These are phyloP conservation scores for Bertia moriformis DNA, from an alignment of 2,329 filamentous ascomycete genomes.

Conservation along the genomic window DNA sequence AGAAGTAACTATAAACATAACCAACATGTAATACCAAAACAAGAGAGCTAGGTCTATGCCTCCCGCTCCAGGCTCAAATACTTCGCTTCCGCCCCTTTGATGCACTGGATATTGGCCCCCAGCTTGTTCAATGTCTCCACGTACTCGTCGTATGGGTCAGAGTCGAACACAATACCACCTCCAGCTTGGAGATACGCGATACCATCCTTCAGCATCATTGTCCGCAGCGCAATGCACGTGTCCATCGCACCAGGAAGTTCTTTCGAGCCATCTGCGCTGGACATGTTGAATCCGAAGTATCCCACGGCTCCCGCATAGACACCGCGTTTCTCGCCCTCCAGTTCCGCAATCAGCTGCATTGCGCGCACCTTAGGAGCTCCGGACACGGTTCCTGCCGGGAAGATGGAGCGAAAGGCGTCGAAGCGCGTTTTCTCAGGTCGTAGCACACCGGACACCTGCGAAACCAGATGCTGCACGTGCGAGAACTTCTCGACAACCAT, in stretches of 20 bases:
- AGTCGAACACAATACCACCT: constrained; percentile 90
- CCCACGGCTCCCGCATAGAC: constrained; percentile 93
- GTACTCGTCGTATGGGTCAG: constrained; percentile 81
- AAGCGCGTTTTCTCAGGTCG: constrained; percentile 74
- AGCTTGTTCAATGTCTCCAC: constrained; percentile 96
- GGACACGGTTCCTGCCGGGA: constrained; percentile 89
- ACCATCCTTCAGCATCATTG: constrained; percentile 86
- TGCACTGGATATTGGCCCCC: constrained; percentile 75
- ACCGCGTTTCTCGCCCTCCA: constrained; percentile 85
- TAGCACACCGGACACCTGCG: constrained; percentile 84
- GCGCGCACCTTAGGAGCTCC: constrained; percentile 91
- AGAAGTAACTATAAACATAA: too few species aligned
- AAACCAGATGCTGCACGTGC: constrained; percentile 93
- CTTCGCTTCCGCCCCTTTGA: constrained; percentile 66
- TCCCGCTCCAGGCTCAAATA: constrained; percentile 18
- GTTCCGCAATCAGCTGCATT: constrained; percentile 91
- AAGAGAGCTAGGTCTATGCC: too few species aligned
- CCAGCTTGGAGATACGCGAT: constrained; percentile 80
- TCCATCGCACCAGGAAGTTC: constrained; percentile 78
- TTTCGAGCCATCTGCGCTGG: constrained; percentile 44
- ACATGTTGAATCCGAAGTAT: constrained; percentile 78
- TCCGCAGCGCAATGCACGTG: constrained; percentile 66
- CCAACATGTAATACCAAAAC: too few species aligned
- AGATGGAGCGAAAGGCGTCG: constrained; percentile 90
- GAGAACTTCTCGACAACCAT: constrained; percentile 94